Evolutionary conservation across 495 filamentous ascomycete species (phyloP), one percentile per base, ranked within the genome.

Genomic region (Cairneyella variabilis): DNA sequence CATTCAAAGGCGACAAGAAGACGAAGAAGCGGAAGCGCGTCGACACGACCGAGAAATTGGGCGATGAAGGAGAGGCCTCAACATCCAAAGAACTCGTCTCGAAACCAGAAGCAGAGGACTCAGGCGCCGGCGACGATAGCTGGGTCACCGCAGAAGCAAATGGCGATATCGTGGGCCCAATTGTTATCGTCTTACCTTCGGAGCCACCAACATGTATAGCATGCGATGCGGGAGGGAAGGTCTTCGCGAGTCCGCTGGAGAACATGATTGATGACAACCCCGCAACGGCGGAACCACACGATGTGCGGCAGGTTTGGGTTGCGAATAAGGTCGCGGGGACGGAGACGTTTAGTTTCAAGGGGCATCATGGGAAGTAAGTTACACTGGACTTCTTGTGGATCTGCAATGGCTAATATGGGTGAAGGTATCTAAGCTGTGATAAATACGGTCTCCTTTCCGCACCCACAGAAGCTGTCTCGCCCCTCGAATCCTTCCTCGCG

Each of bases 1-100:
- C 79, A 32, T 98, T 98, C 76, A 98, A 98, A 74, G 93, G 93
- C 74, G 95, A 98, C 69, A 96, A 90, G 67, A 91, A 92, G 70
- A 71, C 82, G 21, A 97, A 95, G 67, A 97, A 96, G 69, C 80
- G 91, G 65, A 97, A 96, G 72, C 77, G 83, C 38, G 63, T 71
- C 34, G 71, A 72, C 57, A 69, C 70, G 59, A 71, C 65, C 48
- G 63, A 58, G 39, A 63, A 65, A 37, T 62, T 59, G 26, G 64
- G 61, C 3, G 48, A 65, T 7, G 57, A 59, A 20, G 62, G 71
- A 38, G n/a, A n/a, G n/a, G 64, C 68, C 47, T 74, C 75, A 12
- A 70, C 71, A 59, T 51, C 69, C 23, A 73, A 65, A 50, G 76
- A 63, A 55, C 63, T 65, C 14, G 28, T 32, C 44, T 67, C 56